A percentile compares a stretch with the other conserved stretches of the same genome.
These are phyloP conservation scores for Trichosporon ovoides DNA, from an alignment of 1,284 basidiomycete genomes.

Conservation along the genomic window DNA sequence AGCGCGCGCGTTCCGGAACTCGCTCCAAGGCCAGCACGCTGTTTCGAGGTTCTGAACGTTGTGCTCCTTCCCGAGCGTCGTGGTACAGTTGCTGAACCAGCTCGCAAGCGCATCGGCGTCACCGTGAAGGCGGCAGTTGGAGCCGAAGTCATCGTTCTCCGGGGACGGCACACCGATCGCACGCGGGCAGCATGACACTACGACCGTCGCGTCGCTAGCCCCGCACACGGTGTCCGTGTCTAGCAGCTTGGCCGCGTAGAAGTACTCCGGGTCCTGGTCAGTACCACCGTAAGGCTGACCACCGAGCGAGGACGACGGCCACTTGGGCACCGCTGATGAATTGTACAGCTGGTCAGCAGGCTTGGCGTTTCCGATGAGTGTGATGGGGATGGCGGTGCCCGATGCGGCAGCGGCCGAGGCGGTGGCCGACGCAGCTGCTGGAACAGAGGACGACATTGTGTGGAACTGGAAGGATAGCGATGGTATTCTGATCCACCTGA, in stretches of 20 bases:
- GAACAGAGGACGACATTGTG: neutral
- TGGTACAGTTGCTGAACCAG: neutral
- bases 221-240: slow-evolving; percentile 1
- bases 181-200: neutral
- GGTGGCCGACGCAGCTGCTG: neutral
- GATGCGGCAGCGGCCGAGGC: neutral
- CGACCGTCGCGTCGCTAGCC: neutral
- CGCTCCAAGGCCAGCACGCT: neutral
- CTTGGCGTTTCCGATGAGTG: neutral
- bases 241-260: slow-evolving; percentile 2
- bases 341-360: slow-evolving; percentile 1
- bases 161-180: neutral
- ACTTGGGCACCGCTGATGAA: neutral
- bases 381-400: neutral
- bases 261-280: neutral
- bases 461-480: neutral
- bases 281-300: neutral
- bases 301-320: neutral
- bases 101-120: neutral
- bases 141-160: slow-evolving; percentile 2
- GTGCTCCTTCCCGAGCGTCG: neutral
- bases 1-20: neutral
- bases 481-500: neutral
- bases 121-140: neutral
- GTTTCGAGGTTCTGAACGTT: neutral